Evolutionary conservation across 345 rosid genomes (phyloP).

Genomic region (Zanthoxylum bungeanum): DNA sequence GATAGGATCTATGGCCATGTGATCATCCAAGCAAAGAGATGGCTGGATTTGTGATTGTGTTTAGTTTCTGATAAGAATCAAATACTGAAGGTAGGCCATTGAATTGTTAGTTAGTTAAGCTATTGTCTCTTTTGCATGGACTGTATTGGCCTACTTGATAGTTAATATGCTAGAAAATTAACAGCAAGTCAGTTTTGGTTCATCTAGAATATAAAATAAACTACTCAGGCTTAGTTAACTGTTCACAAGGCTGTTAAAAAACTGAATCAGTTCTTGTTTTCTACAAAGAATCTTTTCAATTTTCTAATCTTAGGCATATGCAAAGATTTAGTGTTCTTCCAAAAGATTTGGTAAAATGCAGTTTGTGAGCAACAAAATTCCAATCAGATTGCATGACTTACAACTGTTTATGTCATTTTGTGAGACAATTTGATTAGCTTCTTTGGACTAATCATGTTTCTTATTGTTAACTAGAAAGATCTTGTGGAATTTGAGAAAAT

Average conservation of each 20-base stretch:
- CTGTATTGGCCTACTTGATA: not conserved
- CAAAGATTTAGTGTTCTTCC: not conserved
- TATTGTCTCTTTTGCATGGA: too few relatives aligned
- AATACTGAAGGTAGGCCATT: too few relatives aligned
- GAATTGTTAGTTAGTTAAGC: too few relatives aligned
- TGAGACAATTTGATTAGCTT: constrained; percentile 1
- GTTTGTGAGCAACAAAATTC: not conserved
- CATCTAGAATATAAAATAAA: not conserved
- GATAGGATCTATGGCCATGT: not conserved
- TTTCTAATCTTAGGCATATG: not conserved
- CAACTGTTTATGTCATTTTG: not conserved
- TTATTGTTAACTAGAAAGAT: not conserved
- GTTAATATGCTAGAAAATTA: not conserved
- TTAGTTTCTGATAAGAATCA: too few relatives aligned
- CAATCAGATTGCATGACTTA: not conserved
- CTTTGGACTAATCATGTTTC: constrained; percentile 1
- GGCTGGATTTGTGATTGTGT: too few relatives aligned
- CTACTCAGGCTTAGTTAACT: too few relatives aligned
- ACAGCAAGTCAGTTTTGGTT: not conserved
- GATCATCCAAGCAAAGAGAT: not conserved
- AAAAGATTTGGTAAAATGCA: not conserved
- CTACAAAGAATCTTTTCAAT: not conserved
- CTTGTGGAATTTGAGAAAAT: not conserved
- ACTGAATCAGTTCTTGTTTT: not conserved
- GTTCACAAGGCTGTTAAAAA: not conserved